Evolutionary conservation across 495 filamentous ascomycete genomes (phyloP).

Genomic region (Daldinia vernicosa): DNA sequence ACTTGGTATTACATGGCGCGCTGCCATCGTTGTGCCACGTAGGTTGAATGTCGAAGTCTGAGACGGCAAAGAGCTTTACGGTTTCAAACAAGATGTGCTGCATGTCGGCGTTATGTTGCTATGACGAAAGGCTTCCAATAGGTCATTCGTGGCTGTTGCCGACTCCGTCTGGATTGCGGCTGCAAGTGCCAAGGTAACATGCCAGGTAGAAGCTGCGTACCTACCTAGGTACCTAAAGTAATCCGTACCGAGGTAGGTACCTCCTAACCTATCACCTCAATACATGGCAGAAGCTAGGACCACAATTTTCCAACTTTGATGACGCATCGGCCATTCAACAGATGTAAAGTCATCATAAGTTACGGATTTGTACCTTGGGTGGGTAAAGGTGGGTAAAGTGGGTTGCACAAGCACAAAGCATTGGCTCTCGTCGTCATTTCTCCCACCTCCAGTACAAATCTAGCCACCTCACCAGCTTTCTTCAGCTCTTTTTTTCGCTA

Average conservation of each 20-base stretch:
- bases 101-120: background rate
- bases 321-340: constrained; percentile 34
- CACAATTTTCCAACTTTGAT: constrained; percentile 11
- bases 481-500: constrained; percentile 10
- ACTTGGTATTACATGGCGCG: background rate
- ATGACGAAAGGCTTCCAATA: constrained; percentile 3
- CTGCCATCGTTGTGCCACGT: background rate
- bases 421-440: constrained; percentile 39
- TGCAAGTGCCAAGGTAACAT: background rate
- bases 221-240: background rate
- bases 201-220: background rate
- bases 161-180: background rate
- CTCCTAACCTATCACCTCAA: too few species aligned
- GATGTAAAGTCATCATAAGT: constrained; percentile 1
- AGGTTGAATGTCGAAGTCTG: background rate
- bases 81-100: background rate
- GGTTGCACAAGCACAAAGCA: constrained; percentile 19
- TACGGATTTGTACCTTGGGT: constrained; percentile 5
- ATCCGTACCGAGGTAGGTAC: too few species aligned
- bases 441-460: constrained; percentile 40
- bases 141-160: background rate
- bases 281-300: constrained; percentile 11
- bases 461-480: constrained; percentile 45
- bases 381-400: background rate
- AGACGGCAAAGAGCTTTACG: background rate